Evolutionary conservation across 2,329 filamentous ascomycete genomes (phyloP).

Genomic region (Talaromyces sp.): DNA sequence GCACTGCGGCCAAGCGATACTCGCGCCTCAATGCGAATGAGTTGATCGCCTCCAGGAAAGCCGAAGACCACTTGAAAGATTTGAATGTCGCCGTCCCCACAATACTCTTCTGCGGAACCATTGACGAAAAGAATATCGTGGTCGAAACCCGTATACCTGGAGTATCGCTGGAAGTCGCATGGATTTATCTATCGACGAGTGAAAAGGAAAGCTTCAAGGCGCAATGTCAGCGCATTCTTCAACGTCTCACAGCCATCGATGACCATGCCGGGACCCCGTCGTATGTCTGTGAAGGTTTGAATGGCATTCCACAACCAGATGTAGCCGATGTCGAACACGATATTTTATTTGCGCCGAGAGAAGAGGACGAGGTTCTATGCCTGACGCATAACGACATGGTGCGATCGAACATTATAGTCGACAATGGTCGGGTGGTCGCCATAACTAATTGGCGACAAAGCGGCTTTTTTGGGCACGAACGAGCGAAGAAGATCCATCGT

Average conservation of each 20-base stretch:
- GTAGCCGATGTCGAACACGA: slow-evolving; percentile 30
- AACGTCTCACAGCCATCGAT: slow-evolving; percentile 30
- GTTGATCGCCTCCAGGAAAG: slow-evolving; percentile 35
- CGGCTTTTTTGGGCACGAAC: slow-evolving; percentile 40
- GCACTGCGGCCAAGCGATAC: slow-evolving; percentile 32
- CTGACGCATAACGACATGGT: slow-evolving; percentile 41
- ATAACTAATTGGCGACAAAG: slow-evolving; percentile 41
- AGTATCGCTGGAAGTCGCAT: slow-evolving; percentile 41
- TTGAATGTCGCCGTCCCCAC: slow-evolving; percentile 36
- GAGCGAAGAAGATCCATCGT: slow-evolving; percentile 36
- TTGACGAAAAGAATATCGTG: slow-evolving; percentile 41
- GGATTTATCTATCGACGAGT: slow-evolving; percentile 35
- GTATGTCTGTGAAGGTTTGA: slow-evolving; percentile 36
- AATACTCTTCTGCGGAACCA: slow-evolving; percentile 38
- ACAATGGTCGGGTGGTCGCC: slow-evolving; percentile 39
- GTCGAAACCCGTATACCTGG: slow-evolving; percentile 43
- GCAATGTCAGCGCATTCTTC: slow-evolving; percentile 38
- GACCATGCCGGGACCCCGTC: slow-evolving; percentile 31
- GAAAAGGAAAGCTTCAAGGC: slow-evolving; percentile 37
- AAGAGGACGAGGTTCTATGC: slow-evolving; percentile 28
- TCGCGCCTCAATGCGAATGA: slow-evolving; percentile 41
- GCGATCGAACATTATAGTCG: slow-evolving; percentile 40
- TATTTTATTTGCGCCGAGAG: slow-evolving; percentile 35
- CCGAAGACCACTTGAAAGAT: slow-evolving; percentile 34
- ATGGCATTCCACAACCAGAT: slow-evolving; percentile 29